Base-by-base conservation (phyloP, 768 basidiomycete genomes). In the Hebeloma cylindrosporum region DNA sequence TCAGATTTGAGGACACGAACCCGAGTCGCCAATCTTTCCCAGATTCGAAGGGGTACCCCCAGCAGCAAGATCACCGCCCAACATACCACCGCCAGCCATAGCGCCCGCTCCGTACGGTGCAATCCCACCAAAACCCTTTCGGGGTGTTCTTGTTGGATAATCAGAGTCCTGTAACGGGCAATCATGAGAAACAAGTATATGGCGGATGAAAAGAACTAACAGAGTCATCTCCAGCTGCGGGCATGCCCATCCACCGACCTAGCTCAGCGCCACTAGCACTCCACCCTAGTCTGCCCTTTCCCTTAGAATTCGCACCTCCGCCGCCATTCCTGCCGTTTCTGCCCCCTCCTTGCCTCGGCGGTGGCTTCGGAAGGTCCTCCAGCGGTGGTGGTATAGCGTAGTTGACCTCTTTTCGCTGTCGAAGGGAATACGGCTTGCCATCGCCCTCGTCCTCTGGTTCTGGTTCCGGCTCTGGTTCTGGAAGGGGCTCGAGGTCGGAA, bases 41-140 rank as follows among this genome's bases (percentile, higher is more conserved):
- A 92, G 68, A 57, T 92, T 90, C 2, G 88, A 89, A 2, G 90
- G 89, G 2, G 87, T 89, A 1, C 89, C 88, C 18, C 78, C 84
- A 31, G 82, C 77, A 11, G 80, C 80, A 10, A 88, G 66, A 51
- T 87, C 87, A 1, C 76, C 74, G 2, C 80, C 71, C 17, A 87
- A 53, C 63, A 90, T 67, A 7, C 85, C 72, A 18, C 74, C 76
- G 3, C 63, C 66, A 29, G 78, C 72, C 26, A 74, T 70, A 31
- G 73, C 75, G 4, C 77, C 80, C 51, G 72, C 70, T 47, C 80
- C 73, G 56, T 77, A 72, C 7, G 79, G 79, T 8, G 74, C 75
- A 23, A 71, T 56, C 1, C 68, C 67, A 3, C 79, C 80, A 43
- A 79, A 79, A 1, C 77, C 74, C 58, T 88, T 90, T 30, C 83